phyloP scores from a whole-genome alignment of 1,284 basidiomycete genomes.

The Erythrobasidium hasegawianum region DNA sequence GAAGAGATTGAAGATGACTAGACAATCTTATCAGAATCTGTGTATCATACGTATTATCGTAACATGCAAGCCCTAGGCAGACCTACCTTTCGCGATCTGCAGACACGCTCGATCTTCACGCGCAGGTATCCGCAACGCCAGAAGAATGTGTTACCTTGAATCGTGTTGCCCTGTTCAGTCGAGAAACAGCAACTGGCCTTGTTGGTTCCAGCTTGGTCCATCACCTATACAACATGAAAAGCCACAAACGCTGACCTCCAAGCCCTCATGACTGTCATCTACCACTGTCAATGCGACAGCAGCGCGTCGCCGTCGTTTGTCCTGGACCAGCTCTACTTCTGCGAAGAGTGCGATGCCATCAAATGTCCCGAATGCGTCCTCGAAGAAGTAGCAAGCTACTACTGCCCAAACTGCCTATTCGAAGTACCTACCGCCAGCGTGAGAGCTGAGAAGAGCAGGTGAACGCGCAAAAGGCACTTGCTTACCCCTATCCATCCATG shows the following conservation, averaged over 20 bases:
- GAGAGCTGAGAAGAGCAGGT: slow-evolving; percentile 91
- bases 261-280: slow-evolving; percentile 5
- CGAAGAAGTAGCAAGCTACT: slow-evolving; percentile 91
- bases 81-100: not conserved
- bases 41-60: not conserved
- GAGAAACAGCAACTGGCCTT: too few relatives aligned
- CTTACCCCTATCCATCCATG: not conserved
- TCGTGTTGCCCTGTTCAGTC: too few relatives aligned
- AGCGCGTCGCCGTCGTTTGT: slow-evolving; percentile 60
- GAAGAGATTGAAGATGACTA: not conserved
- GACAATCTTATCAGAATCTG: slow-evolving; percentile 8
- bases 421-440: slow-evolving; percentile 96
- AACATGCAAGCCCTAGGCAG: not conserved
- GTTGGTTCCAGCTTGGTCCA: too few relatives aligned
- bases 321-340: slow-evolving; percentile 85
- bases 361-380: slow-evolving; percentile 87
- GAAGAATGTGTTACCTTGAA: too few relatives aligned
- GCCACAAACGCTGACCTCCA: not conserved
- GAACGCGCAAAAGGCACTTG: not conserved
- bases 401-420: slow-evolving; percentile 98
- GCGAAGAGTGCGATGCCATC: slow-evolving; percentile 95
- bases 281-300: slow-evolving; percentile 32
- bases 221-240: not conserved
- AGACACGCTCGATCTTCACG: not conserved
- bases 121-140: not conserved